These are phyloP conservation scores for Pseudogymnoascus verrucosus DNA, from an alignment of 2,329 filamentous ascomycete species.

Conservation along the genomic window DNA sequence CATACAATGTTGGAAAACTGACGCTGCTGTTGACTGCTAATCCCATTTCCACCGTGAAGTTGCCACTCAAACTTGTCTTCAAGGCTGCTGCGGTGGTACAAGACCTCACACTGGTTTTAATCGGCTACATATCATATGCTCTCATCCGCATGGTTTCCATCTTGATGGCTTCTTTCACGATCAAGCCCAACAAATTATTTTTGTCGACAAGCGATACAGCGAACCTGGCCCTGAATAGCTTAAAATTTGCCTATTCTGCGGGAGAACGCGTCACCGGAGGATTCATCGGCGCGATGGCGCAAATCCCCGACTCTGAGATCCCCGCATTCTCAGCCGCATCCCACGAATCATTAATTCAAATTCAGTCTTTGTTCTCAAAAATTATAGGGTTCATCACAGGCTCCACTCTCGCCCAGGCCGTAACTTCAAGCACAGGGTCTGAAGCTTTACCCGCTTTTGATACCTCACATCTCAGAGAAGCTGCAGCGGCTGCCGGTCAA, in stretches of 20 bases:
- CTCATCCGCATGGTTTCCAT: background rate
- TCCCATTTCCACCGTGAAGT: slow-evolving; percentile 59
- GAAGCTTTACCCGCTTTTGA: background rate
- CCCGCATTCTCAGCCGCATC: slow-evolving; percentile 71
- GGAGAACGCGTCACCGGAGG: slow-evolving; percentile 38
- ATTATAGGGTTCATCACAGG: slow-evolving; percentile 10
- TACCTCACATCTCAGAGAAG: background rate
- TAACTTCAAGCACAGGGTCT: background rate
- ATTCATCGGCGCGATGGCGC: slow-evolving; percentile 40
- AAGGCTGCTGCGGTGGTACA: slow-evolving; percentile 70
- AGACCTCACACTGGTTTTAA: slow-evolving; percentile 60
- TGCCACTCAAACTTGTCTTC: slow-evolving; percentile 66
- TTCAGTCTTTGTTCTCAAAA: slow-evolving; percentile 44
- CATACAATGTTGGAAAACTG: slow-evolving; percentile 85
- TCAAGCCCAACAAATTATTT: background rate
- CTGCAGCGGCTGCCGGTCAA: background rate
- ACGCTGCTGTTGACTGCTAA: slow-evolving; percentile 73
- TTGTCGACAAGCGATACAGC: background rate
- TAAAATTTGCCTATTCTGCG: slow-evolving; percentile 22
- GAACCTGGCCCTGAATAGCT: slow-evolving; percentile 12
- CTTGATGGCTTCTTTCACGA: background rate
- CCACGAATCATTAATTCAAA: slow-evolving; percentile 56
- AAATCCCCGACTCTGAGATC: slow-evolving; percentile 48
- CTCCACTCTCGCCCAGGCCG: background rate
- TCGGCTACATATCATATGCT: slow-evolving; percentile 44